Conservation (phyloP, 2,329 filamentous ascomycete genomes). For the Ophiostoma tasmaniense region DNA sequence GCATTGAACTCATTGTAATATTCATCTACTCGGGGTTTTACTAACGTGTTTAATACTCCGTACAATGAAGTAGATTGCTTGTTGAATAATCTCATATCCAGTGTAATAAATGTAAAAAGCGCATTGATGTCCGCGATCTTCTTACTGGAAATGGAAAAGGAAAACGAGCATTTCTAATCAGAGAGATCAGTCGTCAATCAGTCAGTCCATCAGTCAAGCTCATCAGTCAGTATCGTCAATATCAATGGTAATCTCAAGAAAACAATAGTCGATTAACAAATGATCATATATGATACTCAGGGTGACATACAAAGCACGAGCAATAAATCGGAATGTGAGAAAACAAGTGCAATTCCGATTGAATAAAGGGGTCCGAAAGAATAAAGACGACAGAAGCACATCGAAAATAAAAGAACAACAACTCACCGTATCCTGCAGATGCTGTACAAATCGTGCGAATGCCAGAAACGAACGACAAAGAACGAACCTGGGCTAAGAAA, state of each 20-base stretch:
- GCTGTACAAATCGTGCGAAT: background rate
- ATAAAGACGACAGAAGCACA: background rate
- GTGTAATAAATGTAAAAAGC: background rate
- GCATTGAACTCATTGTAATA: background rate
- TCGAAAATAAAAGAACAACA: background rate
- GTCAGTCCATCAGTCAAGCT: background rate
- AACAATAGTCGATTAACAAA: background rate
- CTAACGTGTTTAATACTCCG: background rate
- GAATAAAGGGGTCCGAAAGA: background rate
- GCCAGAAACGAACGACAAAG: background rate
- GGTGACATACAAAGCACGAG: background rate
- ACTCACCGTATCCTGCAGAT: background rate
- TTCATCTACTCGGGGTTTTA: background rate
- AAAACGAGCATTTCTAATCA: constrained; percentile 8
- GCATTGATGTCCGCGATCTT: background rate
- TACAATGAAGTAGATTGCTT: background rate
- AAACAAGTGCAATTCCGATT: too few relatives aligned
- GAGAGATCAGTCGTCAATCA: background rate
- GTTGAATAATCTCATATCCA: background rate
- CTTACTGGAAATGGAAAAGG: constrained; percentile 10
- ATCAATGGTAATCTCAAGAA: background rate
- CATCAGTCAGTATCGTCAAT: background rate
- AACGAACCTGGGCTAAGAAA: background rate
- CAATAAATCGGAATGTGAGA: background rate
- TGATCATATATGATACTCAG: too few relatives aligned